Evolutionary conservation across 352 stramenopile genomes (phyloP).

Genomic region (Globisporangium irregulare): DNA sequence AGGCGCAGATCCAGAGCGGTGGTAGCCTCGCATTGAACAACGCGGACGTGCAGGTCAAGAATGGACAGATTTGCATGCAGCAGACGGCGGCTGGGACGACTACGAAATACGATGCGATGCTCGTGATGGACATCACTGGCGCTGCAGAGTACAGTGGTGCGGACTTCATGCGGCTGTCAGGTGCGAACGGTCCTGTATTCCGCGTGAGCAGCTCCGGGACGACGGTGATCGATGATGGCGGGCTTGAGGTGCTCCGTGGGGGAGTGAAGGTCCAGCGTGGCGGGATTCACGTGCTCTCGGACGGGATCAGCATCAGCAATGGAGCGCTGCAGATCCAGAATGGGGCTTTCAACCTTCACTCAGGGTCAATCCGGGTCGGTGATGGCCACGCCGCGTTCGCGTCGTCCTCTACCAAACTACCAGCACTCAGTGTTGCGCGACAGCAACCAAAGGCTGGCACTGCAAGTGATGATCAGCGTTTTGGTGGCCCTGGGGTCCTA

Average conservation of each 20-base stretch:
- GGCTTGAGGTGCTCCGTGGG: constrained; percentile 54
- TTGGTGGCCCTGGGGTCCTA: constrained; percentile 14
- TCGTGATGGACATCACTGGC: constrained; percentile 33
- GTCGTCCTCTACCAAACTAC: constrained; percentile 1
- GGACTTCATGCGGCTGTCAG: constrained; percentile 53
- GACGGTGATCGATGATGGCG: constrained; percentile 55
- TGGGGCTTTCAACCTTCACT: constrained; percentile 37
- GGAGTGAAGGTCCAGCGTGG: constrained; percentile 55
- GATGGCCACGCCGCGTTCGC: constrained; percentile 25
- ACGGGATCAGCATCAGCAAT: constrained; percentile 47
- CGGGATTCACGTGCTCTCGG: constrained; percentile 55
- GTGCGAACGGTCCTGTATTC: constrained; percentile 38
- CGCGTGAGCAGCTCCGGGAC: constrained; percentile 47
- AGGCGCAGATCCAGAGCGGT: constrained; percentile 34
- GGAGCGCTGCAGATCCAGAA: constrained; percentile 39
- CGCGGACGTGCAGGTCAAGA: constrained; percentile 39
- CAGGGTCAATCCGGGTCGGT: constrained; percentile 35
- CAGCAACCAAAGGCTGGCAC: constrained; percentile 3
- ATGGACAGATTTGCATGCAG: constrained; percentile 41
- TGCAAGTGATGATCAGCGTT: constrained; percentile 4
- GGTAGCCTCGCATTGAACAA: constrained; percentile 40
- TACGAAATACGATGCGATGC: constrained; percentile 19
- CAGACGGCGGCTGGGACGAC: constrained; percentile 6
- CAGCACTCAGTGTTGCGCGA: constrained; percentile 11
- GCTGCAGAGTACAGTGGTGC: constrained; percentile 1